phyloP scores from a whole-genome alignment of 441 rosid species.

The Adansonia rubrostipa region DNA sequence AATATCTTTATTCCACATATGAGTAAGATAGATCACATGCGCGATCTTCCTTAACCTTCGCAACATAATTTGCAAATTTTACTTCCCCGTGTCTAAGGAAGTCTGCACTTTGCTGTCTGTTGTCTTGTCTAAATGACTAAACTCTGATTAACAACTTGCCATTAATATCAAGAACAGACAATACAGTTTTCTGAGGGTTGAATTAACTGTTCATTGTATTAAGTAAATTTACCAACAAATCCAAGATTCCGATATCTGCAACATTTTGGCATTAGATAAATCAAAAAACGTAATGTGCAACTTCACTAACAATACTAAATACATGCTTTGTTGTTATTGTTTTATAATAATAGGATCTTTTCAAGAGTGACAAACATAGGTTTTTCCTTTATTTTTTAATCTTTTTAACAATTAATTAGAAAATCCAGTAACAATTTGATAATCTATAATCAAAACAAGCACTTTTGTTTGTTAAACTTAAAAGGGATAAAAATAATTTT shows the following conservation, averaged over 20 bases:
- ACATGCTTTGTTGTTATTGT: no score
- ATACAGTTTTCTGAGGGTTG: background rate
- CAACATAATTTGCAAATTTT: conserved; percentile 3
- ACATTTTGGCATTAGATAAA: background rate
- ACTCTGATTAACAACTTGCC: background rate
- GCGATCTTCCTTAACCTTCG: background rate
- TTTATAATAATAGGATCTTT: no score
- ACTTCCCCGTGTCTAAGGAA: background rate
- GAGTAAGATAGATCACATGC: no score
- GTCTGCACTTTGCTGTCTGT: background rate
- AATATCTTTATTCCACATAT: no score
- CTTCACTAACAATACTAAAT: background rate
- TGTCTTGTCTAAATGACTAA: background rate
- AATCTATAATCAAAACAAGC: no score
- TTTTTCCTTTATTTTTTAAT: no score
- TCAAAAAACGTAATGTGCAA: background rate
- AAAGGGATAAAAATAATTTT: no score
- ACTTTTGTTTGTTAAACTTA: no score
- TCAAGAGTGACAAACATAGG: no score
- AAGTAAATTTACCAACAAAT: background rate
- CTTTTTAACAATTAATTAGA: background rate
- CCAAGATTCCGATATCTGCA: background rate
- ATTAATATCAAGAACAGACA: background rate
- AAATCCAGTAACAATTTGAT: background rate
- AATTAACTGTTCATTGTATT: background rate